Conservation (phyloP, 1,139 yeast genomes). For the Pichia sp. region DNA sequence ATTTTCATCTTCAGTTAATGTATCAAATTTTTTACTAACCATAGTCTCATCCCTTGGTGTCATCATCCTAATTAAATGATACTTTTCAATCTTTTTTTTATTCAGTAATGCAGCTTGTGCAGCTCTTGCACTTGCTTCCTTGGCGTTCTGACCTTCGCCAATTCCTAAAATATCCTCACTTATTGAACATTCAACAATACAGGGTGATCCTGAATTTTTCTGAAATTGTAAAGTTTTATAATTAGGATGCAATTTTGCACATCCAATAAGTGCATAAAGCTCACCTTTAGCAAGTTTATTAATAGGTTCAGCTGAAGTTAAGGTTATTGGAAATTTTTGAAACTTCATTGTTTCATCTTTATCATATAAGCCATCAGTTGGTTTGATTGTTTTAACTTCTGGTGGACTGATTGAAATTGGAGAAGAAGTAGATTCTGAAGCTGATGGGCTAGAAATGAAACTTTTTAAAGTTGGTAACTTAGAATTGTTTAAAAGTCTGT, state of each 20-base stretch:
- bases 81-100: conserved; percentile 55
- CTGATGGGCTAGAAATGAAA: not conserved
- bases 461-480: too few relatives aligned
- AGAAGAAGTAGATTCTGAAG: not conserved
- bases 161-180: conserved; percentile 46
- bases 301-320: conserved; percentile 28
- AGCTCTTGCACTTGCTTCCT: conserved; percentile 65
- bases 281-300: conserved; percentile 68
- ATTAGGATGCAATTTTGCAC: conserved; percentile 59
- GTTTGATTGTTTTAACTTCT: not conserved
- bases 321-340: conserved; percentile 8
- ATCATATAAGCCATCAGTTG: too few relatives aligned
- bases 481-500: not conserved
- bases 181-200: conserved; percentile 56
- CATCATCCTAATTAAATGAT: conserved; percentile 50
- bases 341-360: not conserved
- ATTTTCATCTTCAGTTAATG: not conserved
- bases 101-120: conserved; percentile 67
- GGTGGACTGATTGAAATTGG: not conserved
- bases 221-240: conserved; percentile 33
- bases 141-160: conserved; percentile 55
- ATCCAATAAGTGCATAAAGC: conserved; percentile 73
- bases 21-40: conserved; percentile 11
- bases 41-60: conserved; percentile 50
- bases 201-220: conserved; percentile 31